Evolutionary conservation across 2,329 filamentous ascomycete genomes (phyloP).

Genomic region (Akanthomyces uredinophilus): DNA sequence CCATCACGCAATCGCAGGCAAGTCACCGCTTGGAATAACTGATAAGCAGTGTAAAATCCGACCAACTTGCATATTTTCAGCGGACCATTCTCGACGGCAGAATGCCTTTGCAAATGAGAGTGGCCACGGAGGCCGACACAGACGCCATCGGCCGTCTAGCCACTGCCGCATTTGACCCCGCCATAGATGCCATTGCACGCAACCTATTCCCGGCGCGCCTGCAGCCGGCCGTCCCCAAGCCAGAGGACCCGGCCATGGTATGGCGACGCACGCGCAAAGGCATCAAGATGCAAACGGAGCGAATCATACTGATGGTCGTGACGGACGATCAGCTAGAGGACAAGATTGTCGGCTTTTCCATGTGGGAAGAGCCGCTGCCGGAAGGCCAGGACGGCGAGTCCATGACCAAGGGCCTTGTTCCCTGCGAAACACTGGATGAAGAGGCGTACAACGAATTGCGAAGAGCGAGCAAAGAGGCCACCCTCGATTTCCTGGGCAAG

Average conservation of each 20-base stretch:
- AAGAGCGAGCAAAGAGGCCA: conserved; percentile 7
- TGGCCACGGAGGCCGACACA: conserved; percentile 22
- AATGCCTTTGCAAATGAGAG: conserved; percentile 24
- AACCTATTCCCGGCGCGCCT: conserved; percentile 17
- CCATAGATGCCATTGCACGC: conserved; percentile 17
- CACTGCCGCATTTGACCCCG: conserved; percentile 21
- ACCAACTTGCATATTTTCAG: not conserved
- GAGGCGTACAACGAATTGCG: conserved; percentile 16
- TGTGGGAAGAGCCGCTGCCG: conserved; percentile 18
- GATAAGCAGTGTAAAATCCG: too few species aligned
- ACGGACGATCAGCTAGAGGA: conserved; percentile 15
- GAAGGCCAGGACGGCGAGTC: conserved; percentile 11
- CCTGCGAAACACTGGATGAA: conserved; percentile 16
- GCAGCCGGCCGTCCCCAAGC: conserved; percentile 3
- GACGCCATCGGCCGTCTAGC: conserved; percentile 22
- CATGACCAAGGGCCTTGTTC: not conserved
- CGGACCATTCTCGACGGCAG: not conserved
- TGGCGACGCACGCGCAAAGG: conserved; percentile 19
- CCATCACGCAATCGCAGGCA: too few species aligned
- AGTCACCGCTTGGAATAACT: too few species aligned
- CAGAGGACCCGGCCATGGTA: conserved; percentile 6
- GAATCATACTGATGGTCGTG: conserved; percentile 19
- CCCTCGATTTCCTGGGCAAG: conserved; percentile 16
- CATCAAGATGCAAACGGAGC: conserved; percentile 12
- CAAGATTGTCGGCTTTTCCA: conserved; percentile 19